Base-by-base conservation (phyloP, 805 yeast genomes). In the Ogataea allantospora region DNA sequence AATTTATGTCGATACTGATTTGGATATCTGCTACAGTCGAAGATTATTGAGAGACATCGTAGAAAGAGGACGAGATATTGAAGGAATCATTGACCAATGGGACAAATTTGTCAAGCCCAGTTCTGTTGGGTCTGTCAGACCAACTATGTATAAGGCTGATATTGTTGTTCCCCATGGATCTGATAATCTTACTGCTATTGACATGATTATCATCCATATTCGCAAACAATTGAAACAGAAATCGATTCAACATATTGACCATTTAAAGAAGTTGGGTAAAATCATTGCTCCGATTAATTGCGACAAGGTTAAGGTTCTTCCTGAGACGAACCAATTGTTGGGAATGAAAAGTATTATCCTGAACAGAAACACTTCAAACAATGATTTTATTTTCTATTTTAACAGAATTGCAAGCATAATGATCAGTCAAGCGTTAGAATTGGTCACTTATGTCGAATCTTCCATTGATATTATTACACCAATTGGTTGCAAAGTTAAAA, bases 1-100 rank as follows among this genome's bases (percentile, higher is more conserved):
- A 60, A 77, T 91, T 13, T 93, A 79, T 58, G 97, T 93, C 3
- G 97, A 91, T 50, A 93, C 97, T 2, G 98, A 89, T 54, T 68
- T 88, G 49, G 99, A 93, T 57, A 76, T 91, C 11, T 93, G 99
- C 61, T 70, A 93, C 50, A 89, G 96, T 4, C 71, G 99, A 53
- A 70, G 99, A 51, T 66, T 93, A 29, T 78, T 86, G 4, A 71
- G 99, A 54, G 99, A 93, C 58, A 88, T 88, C 36, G 70, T 85
- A 10, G 79, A 82, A 44, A 69, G 99, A 43, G 96, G 95, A 1
- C 68, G 99, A 43, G 96, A 89, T 51, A 66, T 89, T 23, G 69
- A 65, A 4, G 95, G 96, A 1, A 83, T 89, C 12, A 71, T 93
- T 42, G 73, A 77, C 48, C 99, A 93, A 56, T 93, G 98, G 98